Conservation (phyloP, 805 yeast species). For the Clavispora asparagi region DNA sequence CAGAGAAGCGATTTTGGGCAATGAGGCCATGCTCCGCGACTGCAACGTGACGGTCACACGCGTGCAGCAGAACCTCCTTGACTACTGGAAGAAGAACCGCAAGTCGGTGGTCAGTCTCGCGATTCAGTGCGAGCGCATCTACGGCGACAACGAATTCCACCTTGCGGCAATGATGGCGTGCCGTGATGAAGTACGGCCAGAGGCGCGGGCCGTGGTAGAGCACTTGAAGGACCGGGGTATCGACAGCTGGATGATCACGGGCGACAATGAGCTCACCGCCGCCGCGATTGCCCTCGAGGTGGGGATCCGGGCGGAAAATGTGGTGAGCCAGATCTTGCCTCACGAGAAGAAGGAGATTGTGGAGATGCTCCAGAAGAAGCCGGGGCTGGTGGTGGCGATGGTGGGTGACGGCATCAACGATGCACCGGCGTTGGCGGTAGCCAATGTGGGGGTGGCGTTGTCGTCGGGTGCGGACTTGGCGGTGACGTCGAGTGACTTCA, state of each 20-base stretch:
- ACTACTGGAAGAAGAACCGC: constrained; percentile 56
- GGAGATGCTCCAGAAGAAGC: constrained; percentile 43
- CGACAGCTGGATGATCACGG: constrained; percentile 71
- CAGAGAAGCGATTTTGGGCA: constrained; percentile 47
- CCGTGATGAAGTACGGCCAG: constrained; percentile 57
- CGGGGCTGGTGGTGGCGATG: constrained; percentile 48
- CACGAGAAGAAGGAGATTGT: constrained; percentile 64
- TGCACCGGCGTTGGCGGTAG: constrained; percentile 71
- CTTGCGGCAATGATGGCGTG: constrained; percentile 50
- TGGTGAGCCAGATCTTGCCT: constrained; percentile 69
- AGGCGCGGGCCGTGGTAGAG: constrained; percentile 47
- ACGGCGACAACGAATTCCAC: constrained; percentile 25
- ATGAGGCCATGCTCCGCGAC: constrained; percentile 53
- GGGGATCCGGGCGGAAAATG: constrained; percentile 45
- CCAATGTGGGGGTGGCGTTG: constrained; percentile 74
- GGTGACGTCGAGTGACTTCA: constrained; percentile 68
- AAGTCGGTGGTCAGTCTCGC: constrained; percentile 61
- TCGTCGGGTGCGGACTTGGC: constrained; percentile 77
- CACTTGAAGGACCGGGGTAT: constrained; percentile 36
- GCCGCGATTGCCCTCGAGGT: constrained; percentile 58
- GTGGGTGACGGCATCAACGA: constrained; percentile 84
- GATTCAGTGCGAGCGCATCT: constrained; percentile 24
- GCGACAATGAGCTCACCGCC: constrained; percentile 67
- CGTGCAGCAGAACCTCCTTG: constrained; percentile 30
- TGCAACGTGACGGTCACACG: constrained; percentile 34